phyloP scores from a whole-genome alignment of 768 basidiomycete genomes.

The Lyophyllum decastes region DNA sequence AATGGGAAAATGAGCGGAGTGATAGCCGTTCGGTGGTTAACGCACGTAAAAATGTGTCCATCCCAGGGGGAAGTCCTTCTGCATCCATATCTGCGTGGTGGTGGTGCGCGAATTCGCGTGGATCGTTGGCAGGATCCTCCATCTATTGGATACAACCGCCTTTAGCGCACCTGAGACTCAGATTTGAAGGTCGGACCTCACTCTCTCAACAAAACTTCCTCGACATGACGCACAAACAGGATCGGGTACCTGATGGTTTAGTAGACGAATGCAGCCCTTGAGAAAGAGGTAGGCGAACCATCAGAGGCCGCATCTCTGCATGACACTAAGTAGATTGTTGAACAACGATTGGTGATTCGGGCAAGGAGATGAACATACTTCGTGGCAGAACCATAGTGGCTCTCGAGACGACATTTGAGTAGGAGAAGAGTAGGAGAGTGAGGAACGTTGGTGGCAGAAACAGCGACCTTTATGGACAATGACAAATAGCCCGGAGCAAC shows the following conservation, averaged over 20 bases:
- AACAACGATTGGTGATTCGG: slow-evolving; percentile 2
- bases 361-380: slow-evolving; percentile 40
- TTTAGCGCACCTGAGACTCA: slow-evolving; percentile 9
- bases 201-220: slow-evolving; percentile 84
- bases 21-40: slow-evolving; percentile 1
- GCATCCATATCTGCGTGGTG: slow-evolving; percentile 28
- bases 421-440: slow-evolving; percentile 3
- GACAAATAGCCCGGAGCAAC: slow-evolving; percentile 10
- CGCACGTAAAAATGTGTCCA: slow-evolving; percentile 55
- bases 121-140: slow-evolving; percentile 75
- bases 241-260: slow-evolving; percentile 61
- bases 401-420: slow-evolving; percentile 65
- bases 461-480: slow-evolving; percentile 7
- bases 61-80: slow-evolving; percentile 35
- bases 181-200: slow-evolving; percentile 22
- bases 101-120: slow-evolving; percentile 59
- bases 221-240: slow-evolving; percentile 83
- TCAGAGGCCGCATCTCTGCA: slow-evolving; percentile 86
- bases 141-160: slow-evolving; percentile 44
- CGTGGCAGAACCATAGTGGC: slow-evolving; percentile 79
- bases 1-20: slow-evolving; percentile 2
- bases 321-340: slow-evolving; percentile 57
- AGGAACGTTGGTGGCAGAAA: background rate
- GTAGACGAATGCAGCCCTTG: slow-evolving; percentile 6
- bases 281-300: slow-evolving; percentile 47